phyloP scores from a whole-genome alignment of 257 asterid species.

The Penstemon barbatus region DNA sequence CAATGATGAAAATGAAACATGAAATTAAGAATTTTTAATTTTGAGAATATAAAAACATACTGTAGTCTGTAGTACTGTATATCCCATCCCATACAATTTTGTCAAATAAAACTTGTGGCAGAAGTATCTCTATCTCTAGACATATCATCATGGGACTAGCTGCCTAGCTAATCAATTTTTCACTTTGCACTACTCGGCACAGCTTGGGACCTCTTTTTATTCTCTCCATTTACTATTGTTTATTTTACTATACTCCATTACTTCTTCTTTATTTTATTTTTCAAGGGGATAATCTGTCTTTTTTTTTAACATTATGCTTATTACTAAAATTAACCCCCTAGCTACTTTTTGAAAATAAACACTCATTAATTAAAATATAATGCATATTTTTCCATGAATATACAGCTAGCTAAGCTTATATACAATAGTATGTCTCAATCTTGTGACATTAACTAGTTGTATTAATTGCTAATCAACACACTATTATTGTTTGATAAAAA shows the following conservation, averaged over 20 bases:
- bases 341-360: too few species aligned
- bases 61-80: background rate
- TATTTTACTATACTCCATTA: background rate
- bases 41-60: background rate
- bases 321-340: too few species aligned
- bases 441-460: constrained; percentile 7
- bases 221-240: background rate
- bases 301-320: background rate
- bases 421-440: constrained; percentile 6
- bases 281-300: background rate
- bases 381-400: too few species aligned
- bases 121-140: constrained; percentile 12
- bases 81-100: background rate
- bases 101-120: constrained; percentile 25
- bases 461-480: background rate
- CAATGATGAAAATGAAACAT: too few species aligned
- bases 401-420: too few species aligned
- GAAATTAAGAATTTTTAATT: background rate
- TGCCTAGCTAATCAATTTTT: constrained; percentile 13
- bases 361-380: too few species aligned
- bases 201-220: background rate
- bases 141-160: constrained; percentile 15
- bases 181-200: constrained; percentile 2
- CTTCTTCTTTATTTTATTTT: background rate
- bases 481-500: too few species aligned